Percentiles rank a stretch among this genome's conserved stretches.
These are phyloP conservation scores for Urochloa ruziziensis DNA, from an alignment of 176 grass and related monocot genomes.

Conservation along the genomic window DNA sequence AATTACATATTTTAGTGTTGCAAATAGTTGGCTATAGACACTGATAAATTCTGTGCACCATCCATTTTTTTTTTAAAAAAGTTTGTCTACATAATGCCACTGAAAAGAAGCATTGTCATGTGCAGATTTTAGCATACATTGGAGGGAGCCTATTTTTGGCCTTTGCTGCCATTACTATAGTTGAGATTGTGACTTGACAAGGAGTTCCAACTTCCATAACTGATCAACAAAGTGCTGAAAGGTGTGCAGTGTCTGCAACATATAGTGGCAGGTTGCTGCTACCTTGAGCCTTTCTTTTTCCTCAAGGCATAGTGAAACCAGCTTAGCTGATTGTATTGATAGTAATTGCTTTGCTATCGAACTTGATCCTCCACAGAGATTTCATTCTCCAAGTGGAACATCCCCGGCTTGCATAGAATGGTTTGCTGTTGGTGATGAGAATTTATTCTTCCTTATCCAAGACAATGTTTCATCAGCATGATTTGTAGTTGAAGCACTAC, in stretches of 20 bases:
- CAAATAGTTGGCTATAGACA: neutral
- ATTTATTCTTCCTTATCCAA: slow-evolving; percentile 18
- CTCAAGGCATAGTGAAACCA: neutral
- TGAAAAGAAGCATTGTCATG: slow-evolving; percentile 7
- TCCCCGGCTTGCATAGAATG: neutral
- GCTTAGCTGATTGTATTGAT: neutral
- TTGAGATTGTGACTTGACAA: slow-evolving; percentile 67
- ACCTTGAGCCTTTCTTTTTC: neutral
- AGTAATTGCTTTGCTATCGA: neutral
- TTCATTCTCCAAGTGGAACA: neutral
- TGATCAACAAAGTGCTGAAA: slow-evolving; percentile 5
- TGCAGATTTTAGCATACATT: slow-evolving; percentile 89
- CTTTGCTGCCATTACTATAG: slow-evolving; percentile 78
- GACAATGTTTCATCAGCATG: neutral
- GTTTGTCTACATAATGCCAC: neutral
- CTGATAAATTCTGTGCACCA: neutral
- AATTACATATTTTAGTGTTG: neutral
- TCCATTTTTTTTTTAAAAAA: slow-evolving; percentile 10
- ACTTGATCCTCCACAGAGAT: slow-evolving; percentile 13
- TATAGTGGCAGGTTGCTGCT: neutral
- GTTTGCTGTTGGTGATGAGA: slow-evolving; percentile 17
- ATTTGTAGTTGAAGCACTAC: neutral
- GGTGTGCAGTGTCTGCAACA: slow-evolving; percentile 18
- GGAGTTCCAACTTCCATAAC: slow-evolving; percentile 2
- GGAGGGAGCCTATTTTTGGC: slow-evolving; percentile 90